Evolutionary conservation across 306 rosid species (phyloP), one percentile per base, ranked within the genome.

Genomic region (Acacia confusa): DNA sequence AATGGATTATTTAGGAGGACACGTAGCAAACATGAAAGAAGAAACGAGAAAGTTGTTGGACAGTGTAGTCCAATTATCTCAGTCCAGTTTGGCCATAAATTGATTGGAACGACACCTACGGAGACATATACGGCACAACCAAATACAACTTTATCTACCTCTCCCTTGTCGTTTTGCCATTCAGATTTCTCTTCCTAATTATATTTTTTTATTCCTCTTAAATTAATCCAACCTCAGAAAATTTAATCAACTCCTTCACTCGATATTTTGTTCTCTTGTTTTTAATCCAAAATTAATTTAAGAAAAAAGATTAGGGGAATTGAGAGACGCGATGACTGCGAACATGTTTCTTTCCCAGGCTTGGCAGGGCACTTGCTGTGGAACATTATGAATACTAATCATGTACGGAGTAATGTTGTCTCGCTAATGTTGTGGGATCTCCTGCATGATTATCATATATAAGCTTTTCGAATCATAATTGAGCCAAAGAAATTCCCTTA

Each of bases 71-170:
- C 71, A 22, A 1, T 10, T 64, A 65, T 9, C 22, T 3, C 19
- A 24, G 82, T 84, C 82, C 67, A 2, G 50, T 77, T 64, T 58
- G 13, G 73, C 78, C 6, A 16, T 34, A 10, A 58, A 75, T 28
- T 68, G 43, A 38, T 20, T 47, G 43, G 16, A 38, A 52, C 24
- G 38, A 16, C 79, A 69, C 48, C 38, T 15, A 28, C 9, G 3
- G 7, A 17, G 67, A 45, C 72, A 41, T 25, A 76, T 32, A 40
- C 34, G 43, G 66, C 50, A 15, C 65, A 30, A 60, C 38, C 57
- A 63, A 13, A 36, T 72, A 15, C 32, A n/a, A 41, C 25, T 52
- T 40, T 9, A 30, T 45, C 40, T 44, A 9, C 14, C 57, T 0
- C 36, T 9, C 36, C 60, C 16, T 61, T 45, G 20, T 65, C 70